phyloP scores from a whole-genome alignment of 495 filamentous ascomycete species.

The Penicillium dipodomyicola region DNA sequence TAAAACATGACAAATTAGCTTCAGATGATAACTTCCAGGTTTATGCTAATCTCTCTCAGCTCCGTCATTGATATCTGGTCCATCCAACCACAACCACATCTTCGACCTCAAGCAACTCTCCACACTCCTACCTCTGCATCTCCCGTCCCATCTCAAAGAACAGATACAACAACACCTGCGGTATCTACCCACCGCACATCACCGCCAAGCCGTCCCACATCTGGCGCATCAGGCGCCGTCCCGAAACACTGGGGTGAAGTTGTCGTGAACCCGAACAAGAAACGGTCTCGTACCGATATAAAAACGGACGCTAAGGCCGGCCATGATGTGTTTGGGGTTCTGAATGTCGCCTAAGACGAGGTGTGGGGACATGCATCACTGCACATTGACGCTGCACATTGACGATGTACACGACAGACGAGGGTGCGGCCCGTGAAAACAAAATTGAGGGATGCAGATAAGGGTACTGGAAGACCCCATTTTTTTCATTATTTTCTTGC shows the following conservation, averaged over 20 bases:
- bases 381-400: conserved; percentile 14
- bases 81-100: conserved; percentile 48
- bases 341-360: conserved; percentile 36
- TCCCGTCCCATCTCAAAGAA: conserved; percentile 28
- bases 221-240: conserved; percentile 28
- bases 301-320: conserved; percentile 21
- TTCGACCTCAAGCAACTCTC: conserved; percentile 47
- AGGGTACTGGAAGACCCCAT: conserved; percentile 11
- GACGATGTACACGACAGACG: conserved; percentile 17
- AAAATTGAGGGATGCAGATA: background rate
- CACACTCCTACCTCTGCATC: conserved; percentile 32
- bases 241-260: conserved; percentile 51
- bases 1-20: background rate
- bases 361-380: conserved; percentile 2
- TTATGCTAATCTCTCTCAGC: conserved; percentile 18
- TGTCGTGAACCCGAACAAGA: conserved; percentile 44
- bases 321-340: conserved; percentile 47
- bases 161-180: conserved; percentile 21
- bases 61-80: conserved; percentile 53
- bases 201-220: conserved; percentile 17
- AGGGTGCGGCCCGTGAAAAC: background rate
- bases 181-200: conserved; percentile 23
- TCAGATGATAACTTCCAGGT: background rate
- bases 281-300: conserved; percentile 33
- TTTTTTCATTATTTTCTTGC: conserved; percentile 9